phyloP scores from a whole-genome alignment of 176 grass and related monocot genomes.

The Thalia dealbata region DNA sequence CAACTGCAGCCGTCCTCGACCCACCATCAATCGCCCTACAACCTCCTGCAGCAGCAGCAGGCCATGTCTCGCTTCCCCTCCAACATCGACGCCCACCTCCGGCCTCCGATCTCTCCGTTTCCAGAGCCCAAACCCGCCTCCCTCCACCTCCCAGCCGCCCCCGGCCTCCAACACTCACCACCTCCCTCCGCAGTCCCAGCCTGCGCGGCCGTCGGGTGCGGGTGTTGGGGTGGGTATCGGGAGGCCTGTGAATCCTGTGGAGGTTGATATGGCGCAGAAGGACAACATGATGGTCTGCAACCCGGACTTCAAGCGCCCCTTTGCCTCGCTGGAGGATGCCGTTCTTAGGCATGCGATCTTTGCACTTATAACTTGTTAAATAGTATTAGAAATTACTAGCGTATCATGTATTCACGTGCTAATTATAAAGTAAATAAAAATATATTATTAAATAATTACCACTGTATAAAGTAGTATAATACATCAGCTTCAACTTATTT shows the following conservation, averaged over 20 bases:
- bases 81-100: constrained; percentile 96
- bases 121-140: not conserved
- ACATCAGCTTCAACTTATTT: no score
- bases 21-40: constrained; percentile 27
- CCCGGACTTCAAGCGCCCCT: constrained; percentile 72
- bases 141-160: constrained; percentile 16
- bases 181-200: constrained; percentile 30
- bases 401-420: no score
- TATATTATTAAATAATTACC: no score
- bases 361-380: no score
- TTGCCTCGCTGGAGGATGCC: constrained; percentile 80
- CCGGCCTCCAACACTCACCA: constrained; percentile 21
- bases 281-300: constrained; percentile 84
- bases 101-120: constrained; percentile 64
- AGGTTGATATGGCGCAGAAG: constrained; percentile 94
- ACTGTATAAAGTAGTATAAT: no score
- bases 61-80: constrained; percentile 95
- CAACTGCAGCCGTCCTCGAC: not conserved
- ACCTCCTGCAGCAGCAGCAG: constrained; percentile 37
- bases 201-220: constrained; percentile 4
- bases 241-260: constrained; percentile 39
- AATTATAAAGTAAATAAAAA: no score
- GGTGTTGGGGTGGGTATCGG: not conserved
- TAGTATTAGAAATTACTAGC: no score
- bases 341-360: constrained; percentile 51